Percentiles rank a stretch among this genome's conserved stretches.
Evolutionary conservation across 176 grass and related monocot species (phyloP).

Genomic region (Phoenix roebelenii): DNA sequence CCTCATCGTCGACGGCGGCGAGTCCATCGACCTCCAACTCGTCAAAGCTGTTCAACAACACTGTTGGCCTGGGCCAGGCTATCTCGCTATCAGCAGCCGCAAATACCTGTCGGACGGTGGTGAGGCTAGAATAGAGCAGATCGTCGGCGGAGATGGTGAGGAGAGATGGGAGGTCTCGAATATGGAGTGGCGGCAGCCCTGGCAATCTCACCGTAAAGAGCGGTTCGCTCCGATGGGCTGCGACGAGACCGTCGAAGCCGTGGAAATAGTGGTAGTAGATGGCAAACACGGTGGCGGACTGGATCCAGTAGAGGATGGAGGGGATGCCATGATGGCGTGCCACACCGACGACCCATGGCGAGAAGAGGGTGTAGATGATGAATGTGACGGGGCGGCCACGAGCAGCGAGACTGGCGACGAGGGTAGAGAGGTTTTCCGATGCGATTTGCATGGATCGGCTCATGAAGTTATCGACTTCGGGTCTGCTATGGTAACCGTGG

Average conservation of each 20-base stretch:
- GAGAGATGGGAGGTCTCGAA: conserved; percentile 31
- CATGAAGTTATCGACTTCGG: background rate
- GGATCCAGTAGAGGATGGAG: conserved; percentile 38
- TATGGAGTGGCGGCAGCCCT: conserved; percentile 9
- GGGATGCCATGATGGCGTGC: conserved; percentile 19
- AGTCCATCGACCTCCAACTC: conserved; percentile 19
- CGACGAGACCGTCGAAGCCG: conserved; percentile 15
- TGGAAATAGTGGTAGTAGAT: conserved; percentile 47
- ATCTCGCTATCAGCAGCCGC: too few relatives aligned
- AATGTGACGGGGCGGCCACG: conserved; percentile 34
- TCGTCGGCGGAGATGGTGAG: conserved; percentile 13
- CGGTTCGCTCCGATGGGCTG: background rate
- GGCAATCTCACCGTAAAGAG: conserved; percentile 20
- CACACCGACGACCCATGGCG: conserved; percentile 13
- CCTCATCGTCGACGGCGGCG: background rate
- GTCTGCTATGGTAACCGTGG: conserved; percentile 4
- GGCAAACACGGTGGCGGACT: conserved; percentile 33
- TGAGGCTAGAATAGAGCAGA: background rate
- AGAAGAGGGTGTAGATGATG: conserved; percentile 21
- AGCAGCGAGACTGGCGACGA: conserved; percentile 8
- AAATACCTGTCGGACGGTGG: conserved; percentile 6
- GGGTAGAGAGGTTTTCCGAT: conserved; percentile 10
- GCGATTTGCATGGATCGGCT: background rate
- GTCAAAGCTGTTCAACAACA: conserved; percentile 24
- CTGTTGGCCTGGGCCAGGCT: background rate